A percentile compares a stretch with the other conserved stretches of the same genome.
Conservation (phyloP, 139 green algal species). For the Coccomyxa sp. region DNA sequence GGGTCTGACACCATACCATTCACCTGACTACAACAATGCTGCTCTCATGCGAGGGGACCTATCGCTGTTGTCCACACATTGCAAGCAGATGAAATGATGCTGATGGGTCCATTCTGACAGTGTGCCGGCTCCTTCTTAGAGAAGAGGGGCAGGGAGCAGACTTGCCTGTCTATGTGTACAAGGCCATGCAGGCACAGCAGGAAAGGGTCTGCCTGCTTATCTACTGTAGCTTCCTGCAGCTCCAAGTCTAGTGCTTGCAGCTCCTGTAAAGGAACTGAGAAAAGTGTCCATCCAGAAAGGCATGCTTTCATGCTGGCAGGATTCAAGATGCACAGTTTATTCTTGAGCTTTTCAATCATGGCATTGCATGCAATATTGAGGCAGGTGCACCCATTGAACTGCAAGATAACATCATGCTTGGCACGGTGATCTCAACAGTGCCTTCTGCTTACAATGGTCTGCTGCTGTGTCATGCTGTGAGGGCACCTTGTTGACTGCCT, state of each 20-base stretch:
- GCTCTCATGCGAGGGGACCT: background rate
- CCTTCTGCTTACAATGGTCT: background rate
- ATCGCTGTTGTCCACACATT: background rate
- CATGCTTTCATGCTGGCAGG: background rate
- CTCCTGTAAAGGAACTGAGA: background rate
- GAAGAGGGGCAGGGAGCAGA: background rate
- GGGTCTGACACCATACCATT: background rate
- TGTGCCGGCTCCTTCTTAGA: background rate
- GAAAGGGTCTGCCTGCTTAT: constrained; percentile 53
- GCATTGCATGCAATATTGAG: background rate
- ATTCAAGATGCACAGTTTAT: background rate
- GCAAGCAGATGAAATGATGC: background rate
- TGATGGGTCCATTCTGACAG: background rate
- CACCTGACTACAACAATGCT: background rate
- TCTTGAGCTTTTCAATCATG: background rate
- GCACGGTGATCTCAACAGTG: background rate
- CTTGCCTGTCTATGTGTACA: constrained; percentile 60
- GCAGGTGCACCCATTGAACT: background rate
- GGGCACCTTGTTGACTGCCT: constrained; percentile 49
- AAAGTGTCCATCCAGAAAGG: background rate
- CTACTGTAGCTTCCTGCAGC: constrained; percentile 11
- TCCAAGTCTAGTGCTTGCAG: constrained; percentile 22
- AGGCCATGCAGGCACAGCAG: constrained; percentile 70
- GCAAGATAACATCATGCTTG: background rate
- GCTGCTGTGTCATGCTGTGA: background rate